A percentile compares a stretch with the other conserved stretches of the same genome.
Evolutionary conservation across 305 asterid species (phyloP).

Genomic region (Fraxinus angustifolia): DNA sequence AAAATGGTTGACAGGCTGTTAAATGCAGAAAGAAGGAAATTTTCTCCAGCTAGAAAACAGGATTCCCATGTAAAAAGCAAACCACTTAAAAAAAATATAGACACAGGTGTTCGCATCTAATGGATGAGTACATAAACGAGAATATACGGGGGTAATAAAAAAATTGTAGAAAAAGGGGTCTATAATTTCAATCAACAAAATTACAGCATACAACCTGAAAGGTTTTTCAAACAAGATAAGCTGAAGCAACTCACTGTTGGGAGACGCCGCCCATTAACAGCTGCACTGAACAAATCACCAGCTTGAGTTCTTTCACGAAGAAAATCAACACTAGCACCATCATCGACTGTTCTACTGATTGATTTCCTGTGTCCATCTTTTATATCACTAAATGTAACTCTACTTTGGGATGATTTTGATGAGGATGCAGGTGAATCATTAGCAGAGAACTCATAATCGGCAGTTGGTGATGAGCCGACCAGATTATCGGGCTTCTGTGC

Average conservation of each 20-base stretch:
- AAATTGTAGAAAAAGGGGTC: not conserved
- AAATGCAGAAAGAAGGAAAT: not conserved
- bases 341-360: conserved; percentile 49
- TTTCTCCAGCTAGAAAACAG: not conserved
- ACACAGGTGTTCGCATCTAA: not conserved
- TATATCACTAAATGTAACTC: conserved; percentile 48
- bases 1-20: conserved; percentile 3
- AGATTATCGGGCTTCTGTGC: conserved; percentile 68
- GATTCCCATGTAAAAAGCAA: not conserved
- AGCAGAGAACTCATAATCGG: conserved; percentile 59
- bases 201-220: not conserved
- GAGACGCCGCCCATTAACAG: conserved; percentile 50
- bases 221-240: conserved; percentile 4
- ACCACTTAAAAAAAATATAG: not conserved
- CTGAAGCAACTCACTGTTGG: conserved; percentile 54
- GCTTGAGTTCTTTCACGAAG: conserved; percentile 72
- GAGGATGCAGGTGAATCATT: conserved; percentile 70
- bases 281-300: conserved; percentile 74
- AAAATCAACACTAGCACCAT: conserved; percentile 39
- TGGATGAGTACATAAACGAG: not conserved
- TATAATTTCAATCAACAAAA: not conserved
- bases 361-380: conserved; percentile 64
- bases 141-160: not conserved
- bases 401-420: conserved; percentile 48
- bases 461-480: conserved; percentile 38